Conservation (phyloP, 2,329 filamentous ascomycete species). For the Fusarium siculi region DNA sequence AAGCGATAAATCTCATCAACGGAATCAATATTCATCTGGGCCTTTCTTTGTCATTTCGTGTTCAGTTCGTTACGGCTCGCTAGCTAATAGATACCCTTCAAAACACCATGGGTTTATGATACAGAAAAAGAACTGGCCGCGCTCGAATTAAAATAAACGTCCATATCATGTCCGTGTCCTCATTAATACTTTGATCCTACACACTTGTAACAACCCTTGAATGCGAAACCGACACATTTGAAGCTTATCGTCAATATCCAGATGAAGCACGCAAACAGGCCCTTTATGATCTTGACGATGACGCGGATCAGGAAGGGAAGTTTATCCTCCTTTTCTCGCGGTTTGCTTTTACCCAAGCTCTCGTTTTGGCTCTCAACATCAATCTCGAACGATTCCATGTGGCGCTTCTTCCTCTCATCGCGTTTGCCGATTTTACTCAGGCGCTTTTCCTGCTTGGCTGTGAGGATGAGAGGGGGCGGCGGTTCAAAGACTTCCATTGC, state of each 20-base stretch:
- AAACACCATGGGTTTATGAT: constrained; percentile 44
- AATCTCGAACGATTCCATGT: constrained; percentile 67
- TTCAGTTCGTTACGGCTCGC: constrained; percentile 38
- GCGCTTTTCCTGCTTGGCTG: constrained; percentile 42
- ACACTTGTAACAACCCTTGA: constrained; percentile 63
- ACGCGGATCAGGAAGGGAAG: constrained; percentile 61
- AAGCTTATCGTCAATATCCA: constrained; percentile 68
- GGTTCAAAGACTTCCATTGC: constrained; percentile 66
- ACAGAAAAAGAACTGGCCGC: constrained; percentile 27
- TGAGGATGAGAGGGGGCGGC: constrained; percentile 56
- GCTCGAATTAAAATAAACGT: constrained; percentile 5
- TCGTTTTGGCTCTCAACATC: constrained; percentile 72
- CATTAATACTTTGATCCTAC: constrained; percentile 56
- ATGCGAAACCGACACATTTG: constrained; percentile 62
- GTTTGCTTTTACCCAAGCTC: constrained; percentile 52
- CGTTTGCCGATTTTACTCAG: constrained; percentile 47
- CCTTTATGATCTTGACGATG: constrained; percentile 62
- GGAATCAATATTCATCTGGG: not conserved
- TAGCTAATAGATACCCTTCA: constrained; percentile 44
- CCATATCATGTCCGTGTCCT: not conserved
- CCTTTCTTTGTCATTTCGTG: constrained; percentile 21
- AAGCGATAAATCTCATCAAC: constrained; percentile 60
- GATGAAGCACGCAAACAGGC: constrained; percentile 66
- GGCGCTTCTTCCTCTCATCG: constrained; percentile 48
- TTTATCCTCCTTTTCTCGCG: constrained; percentile 57